A percentile compares a stretch with the other conserved stretches of the same genome.
phyloP scores from a whole-genome alignment of 768 basidiomycete genomes.

The Suillus subalutaceus region DNA sequence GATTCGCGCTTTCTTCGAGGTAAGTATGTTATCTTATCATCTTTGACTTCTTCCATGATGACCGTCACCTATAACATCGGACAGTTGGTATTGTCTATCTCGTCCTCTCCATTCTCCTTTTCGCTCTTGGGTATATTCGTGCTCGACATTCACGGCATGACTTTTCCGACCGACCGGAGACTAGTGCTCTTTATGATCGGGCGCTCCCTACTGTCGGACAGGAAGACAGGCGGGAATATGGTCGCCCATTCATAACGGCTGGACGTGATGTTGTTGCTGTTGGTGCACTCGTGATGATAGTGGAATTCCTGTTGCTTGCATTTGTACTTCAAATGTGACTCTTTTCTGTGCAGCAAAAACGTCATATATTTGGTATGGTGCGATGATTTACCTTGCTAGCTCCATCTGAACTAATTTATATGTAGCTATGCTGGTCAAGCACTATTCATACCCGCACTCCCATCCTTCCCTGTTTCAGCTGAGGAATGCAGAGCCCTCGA shows the following conservation, averaged over 20 bases:
- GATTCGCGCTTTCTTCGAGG: constrained; percentile 73
- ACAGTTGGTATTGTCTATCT: constrained; percentile 66
- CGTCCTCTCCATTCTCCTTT: constrained; percentile 61
- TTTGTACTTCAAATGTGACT: constrained; percentile 53
- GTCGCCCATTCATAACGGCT: constrained; percentile 78
- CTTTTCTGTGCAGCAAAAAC: neutral
- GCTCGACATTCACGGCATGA: constrained; percentile 71
- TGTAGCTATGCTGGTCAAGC: neutral
- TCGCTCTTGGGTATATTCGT: constrained; percentile 59
- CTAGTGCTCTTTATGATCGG: constrained; percentile 28
- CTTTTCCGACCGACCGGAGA: constrained; percentile 62
- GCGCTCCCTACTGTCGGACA: constrained; percentile 63
- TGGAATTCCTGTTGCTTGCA: constrained; percentile 68
- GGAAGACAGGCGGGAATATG: constrained; percentile 64
- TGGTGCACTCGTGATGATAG: constrained; percentile 56
- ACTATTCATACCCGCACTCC: neutral
- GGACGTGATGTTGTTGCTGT: constrained; percentile 75
- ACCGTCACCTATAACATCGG: neutral
- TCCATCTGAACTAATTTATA: neutral
- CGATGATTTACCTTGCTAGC: neutral
- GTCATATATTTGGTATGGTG: constrained; percentile 15
- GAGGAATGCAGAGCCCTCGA: neutral
- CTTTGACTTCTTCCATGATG: constrained; percentile 2
- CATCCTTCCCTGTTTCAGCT: neutral
- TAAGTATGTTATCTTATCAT: constrained; percentile 37